Percentiles rank a stretch among this genome's conserved stretches.
These are phyloP conservation scores for Fraxinus baroniana DNA, from an alignment of 305 asterid genomes.

Conservation along the genomic window DNA sequence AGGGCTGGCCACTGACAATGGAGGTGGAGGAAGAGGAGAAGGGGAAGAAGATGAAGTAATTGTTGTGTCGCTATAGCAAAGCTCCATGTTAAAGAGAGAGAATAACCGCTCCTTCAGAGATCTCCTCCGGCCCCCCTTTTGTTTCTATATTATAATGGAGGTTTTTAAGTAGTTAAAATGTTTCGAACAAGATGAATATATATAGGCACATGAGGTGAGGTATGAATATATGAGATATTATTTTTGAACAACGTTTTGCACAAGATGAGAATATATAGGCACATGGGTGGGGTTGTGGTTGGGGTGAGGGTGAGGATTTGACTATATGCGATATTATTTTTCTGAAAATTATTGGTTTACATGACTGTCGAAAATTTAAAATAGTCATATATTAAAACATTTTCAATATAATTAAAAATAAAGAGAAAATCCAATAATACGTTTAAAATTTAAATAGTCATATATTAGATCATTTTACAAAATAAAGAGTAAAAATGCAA, in stretches of 20 bases:
- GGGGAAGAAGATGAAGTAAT: constrained; percentile 29
- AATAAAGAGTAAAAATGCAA: not conserved
- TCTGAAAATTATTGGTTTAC: not conserved
- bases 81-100: constrained; percentile 30
- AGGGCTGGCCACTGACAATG: constrained; percentile 52
- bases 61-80: constrained; percentile 30
- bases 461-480: no score
- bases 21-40: constrained; percentile 30
- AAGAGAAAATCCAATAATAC: no score
- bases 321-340: not conserved
- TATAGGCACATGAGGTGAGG: constrained; percentile 20
- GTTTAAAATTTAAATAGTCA: no score
- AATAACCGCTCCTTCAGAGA: not conserved
- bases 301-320: not conserved
- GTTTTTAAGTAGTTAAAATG: not conserved
- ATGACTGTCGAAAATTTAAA: not conserved
- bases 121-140: no score
- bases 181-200: constrained; percentile 14
- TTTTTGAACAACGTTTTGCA: not conserved
- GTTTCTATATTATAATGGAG: not conserved
- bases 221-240: not conserved
- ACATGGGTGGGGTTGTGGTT: no score
- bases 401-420: no score
- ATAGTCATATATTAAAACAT: not conserved
- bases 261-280: not conserved